Percentiles rank a stretch among this genome's conserved stretches.
Evolutionary conservation across 306 rosid genomes (phyloP).

Genomic region (Sophora flavescens): DNA sequence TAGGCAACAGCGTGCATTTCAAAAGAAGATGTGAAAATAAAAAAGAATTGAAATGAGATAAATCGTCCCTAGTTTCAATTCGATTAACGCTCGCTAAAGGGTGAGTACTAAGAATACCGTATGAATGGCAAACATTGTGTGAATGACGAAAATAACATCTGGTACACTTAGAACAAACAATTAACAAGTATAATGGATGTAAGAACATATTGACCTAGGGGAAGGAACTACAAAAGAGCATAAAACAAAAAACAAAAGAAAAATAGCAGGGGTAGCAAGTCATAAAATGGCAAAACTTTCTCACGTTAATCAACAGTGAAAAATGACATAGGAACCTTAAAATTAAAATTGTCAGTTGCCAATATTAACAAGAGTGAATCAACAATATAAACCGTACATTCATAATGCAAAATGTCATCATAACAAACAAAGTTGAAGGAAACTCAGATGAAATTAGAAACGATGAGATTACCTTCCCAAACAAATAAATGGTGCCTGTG

Average conservation of each 20-base stretch:
- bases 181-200: not conserved
- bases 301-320: not conserved
- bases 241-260: not conserved
- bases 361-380: slow-evolving; percentile 1
- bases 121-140: not conserved
- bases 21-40: not conserved
- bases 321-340: not conserved
- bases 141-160: not conserved
- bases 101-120: not conserved
- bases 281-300: slow-evolving; percentile 13
- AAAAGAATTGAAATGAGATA: not conserved
- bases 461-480: slow-evolving; percentile 80
- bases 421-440: not conserved
- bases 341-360: not conserved
- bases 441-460: not conserved
- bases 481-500: slow-evolving; percentile 81
- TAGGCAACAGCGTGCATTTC: slow-evolving; percentile 2
- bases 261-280: not conserved
- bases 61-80: not conserved
- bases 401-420: not conserved
- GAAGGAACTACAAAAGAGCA: not conserved
- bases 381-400: not conserved
- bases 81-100: not conserved
- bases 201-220: not conserved
- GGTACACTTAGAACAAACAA: not conserved